These are phyloP conservation scores for Mycena metata DNA, from an alignment of 768 basidiomycete genomes.

Conservation along the genomic window DNA sequence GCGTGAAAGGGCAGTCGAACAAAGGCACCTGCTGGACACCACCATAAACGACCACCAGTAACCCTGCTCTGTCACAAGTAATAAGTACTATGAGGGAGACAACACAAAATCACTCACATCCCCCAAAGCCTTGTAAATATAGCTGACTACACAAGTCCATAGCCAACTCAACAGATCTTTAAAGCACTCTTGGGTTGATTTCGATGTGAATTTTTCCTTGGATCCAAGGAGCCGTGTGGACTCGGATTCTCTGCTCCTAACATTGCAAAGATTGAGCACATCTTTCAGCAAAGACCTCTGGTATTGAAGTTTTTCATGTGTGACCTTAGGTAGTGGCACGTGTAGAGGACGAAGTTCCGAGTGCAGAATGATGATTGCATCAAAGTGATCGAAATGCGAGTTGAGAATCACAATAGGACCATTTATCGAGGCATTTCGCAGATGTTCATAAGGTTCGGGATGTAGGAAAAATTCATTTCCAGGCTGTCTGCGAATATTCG, in stretches of 20 bases:
- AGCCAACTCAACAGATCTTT: slow-evolving; percentile 3
- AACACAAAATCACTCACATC: not conserved
- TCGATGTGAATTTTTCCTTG: not conserved
- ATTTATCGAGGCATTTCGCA: not conserved
- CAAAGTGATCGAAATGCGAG: too few species aligned
- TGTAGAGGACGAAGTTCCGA: not conserved
- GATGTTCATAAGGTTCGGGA: not conserved
- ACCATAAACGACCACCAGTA: too few species aligned
- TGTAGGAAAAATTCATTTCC: not conserved
- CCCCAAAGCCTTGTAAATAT: not conserved
- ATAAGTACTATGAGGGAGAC: too few species aligned
- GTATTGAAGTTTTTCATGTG: not conserved
- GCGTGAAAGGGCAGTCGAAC: too few species aligned
- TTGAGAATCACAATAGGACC: not conserved
- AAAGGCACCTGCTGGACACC: too few species aligned
- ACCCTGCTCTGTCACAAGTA: too few species aligned
- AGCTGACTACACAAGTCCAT: not conserved
- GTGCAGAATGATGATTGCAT: not conserved
- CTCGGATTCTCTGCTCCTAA: slow-evolving; percentile 1
- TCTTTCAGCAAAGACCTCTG: not conserved
- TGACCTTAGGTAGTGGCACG: not conserved
- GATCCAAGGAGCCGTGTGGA: not conserved
- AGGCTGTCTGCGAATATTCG: not conserved
- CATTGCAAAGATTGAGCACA: not conserved
- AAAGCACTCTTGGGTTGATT: not conserved